Evolutionary conservation across 805 yeast species (phyloP).

Genomic region (Kuraishia hungarica): DNA sequence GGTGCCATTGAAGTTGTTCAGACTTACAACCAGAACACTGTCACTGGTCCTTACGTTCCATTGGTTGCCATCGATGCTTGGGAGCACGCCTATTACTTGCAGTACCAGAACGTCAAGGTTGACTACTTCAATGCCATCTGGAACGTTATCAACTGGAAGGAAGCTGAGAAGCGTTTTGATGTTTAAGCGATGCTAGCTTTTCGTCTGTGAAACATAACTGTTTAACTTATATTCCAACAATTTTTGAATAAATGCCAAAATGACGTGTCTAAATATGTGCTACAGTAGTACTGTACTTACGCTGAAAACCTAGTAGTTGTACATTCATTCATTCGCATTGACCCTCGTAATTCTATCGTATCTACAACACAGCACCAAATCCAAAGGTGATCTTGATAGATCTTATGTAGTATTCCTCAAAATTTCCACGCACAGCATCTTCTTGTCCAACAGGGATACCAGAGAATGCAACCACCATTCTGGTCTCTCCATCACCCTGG

Average conservation of each 20-base stretch:
- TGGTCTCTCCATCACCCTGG: constrained; percentile 81
- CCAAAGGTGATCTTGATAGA: constrained; percentile 91
- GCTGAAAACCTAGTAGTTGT: too few species aligned
- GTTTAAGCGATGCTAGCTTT: constrained; percentile 11
- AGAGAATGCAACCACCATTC: constrained; percentile 64
- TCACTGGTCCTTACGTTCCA: constrained; percentile 60
- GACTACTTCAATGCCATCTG: constrained; percentile 92
- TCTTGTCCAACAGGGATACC: constrained; percentile 97
- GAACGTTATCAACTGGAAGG: constrained; percentile 92
- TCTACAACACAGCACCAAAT: constrained; percentile 79
- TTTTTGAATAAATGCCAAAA: background rate
- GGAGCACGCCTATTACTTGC: constrained; percentile 96
- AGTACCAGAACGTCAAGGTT: constrained; percentile 83
- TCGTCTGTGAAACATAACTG: background rate
- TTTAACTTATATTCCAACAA: background rate
- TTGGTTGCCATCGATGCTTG: constrained; percentile 89
- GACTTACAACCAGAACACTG: constrained; percentile 83
- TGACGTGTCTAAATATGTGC: too few species aligned
- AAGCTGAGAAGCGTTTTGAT: constrained; percentile 68
- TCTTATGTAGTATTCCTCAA: constrained; percentile 82
- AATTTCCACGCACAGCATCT: constrained; percentile 74
- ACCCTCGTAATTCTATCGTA: background rate
- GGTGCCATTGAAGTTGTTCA: constrained; percentile 74
- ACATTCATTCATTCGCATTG: too few species aligned
- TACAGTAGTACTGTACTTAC: too few species aligned